phyloP scores from a whole-genome alignment of 2,329 filamentous ascomycete genomes.

The Colletotrichum sp. region DNA sequence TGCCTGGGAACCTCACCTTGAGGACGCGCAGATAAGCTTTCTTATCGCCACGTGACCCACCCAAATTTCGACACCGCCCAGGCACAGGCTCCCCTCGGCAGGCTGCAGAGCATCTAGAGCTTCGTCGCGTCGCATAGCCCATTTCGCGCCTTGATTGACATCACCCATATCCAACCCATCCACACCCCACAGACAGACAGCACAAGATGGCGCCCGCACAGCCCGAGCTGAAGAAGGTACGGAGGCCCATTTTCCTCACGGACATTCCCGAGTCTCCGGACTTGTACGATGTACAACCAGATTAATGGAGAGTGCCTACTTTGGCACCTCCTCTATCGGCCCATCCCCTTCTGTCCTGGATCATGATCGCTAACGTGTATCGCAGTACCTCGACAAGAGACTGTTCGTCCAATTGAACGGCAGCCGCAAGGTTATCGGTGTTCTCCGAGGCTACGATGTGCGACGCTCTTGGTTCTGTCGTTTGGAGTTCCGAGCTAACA shows the following conservation, averaged over 20 bases:
- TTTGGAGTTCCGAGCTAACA: constrained; percentile 22
- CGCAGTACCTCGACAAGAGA: constrained; percentile 97
- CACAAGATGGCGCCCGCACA: constrained; percentile 97
- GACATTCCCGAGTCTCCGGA: constrained; percentile 14
- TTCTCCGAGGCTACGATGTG: constrained; percentile 96
- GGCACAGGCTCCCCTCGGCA: not conserved
- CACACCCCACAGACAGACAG: constrained; percentile 39
- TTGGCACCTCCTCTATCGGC: not conserved
- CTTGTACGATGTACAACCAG: constrained; percentile 11
- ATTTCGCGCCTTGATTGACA: not conserved
- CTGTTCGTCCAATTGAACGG: constrained; percentile 98
- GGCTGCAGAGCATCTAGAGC: constrained; percentile 1
- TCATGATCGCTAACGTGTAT: not conserved
- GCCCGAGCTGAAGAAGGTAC: constrained; percentile 97
- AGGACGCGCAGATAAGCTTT: constrained; percentile 24
- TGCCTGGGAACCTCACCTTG: not conserved
- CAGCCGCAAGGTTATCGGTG: constrained; percentile 94
- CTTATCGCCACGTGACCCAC: constrained; percentile 57
- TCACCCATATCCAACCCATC: not conserved
- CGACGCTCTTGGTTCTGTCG: constrained; percentile 31
- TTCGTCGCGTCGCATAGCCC: constrained; percentile 18
- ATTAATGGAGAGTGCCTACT: not conserved
- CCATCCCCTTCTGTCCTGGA: not conserved
- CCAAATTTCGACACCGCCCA: constrained; percentile 21
- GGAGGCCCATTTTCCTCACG: constrained; percentile 25